A percentile compares a stretch with the other conserved stretches of the same genome.
Conservation (phyloP, 148 eudicot species). For the Euryodendron excelsum region DNA sequence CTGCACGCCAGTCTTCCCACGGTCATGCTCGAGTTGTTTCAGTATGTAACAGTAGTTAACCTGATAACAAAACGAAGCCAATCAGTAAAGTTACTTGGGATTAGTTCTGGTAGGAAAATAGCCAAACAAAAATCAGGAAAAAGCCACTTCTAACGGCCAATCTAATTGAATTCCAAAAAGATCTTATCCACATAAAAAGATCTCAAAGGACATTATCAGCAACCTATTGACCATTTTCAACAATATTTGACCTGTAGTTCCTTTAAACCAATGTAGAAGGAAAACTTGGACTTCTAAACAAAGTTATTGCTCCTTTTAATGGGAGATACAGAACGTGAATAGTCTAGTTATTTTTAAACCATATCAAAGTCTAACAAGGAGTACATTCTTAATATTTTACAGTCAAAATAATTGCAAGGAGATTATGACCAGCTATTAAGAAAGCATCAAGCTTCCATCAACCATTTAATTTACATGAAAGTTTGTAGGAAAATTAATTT, state of each 20-base stretch:
- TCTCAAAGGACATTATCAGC: neutral
- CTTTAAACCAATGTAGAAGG: neutral
- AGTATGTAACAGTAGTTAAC: slow-evolving; percentile 82
- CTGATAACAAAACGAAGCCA: slow-evolving; percentile 33
- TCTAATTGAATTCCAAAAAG: neutral
- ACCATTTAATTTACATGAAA: neutral
- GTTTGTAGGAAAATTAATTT: neutral
- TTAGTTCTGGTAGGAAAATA: neutral
- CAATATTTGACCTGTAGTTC: neutral
- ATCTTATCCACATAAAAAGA: neutral
- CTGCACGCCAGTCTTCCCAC: slow-evolving; percentile 80
- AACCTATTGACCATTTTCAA: neutral
- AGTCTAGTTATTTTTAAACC: neutral
- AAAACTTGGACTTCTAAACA: neutral
- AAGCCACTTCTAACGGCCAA: too few relatives aligned
- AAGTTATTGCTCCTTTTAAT: neutral
- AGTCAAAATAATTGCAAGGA: neutral
- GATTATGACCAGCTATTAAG: neutral
- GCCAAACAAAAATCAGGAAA: neutral
- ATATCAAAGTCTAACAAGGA: neutral
- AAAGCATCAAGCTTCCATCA: neutral
- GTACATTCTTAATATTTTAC: neutral
- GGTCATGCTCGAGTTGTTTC: slow-evolving; percentile 69
- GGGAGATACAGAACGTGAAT: neutral
- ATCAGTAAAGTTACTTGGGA: slow-evolving; percentile 2